Evolutionary conservation across 2,329 filamentous ascomycete genomes (phyloP), one percentile per base, ranked within the genome.

Genomic region (Cladosporium sp.): DNA sequence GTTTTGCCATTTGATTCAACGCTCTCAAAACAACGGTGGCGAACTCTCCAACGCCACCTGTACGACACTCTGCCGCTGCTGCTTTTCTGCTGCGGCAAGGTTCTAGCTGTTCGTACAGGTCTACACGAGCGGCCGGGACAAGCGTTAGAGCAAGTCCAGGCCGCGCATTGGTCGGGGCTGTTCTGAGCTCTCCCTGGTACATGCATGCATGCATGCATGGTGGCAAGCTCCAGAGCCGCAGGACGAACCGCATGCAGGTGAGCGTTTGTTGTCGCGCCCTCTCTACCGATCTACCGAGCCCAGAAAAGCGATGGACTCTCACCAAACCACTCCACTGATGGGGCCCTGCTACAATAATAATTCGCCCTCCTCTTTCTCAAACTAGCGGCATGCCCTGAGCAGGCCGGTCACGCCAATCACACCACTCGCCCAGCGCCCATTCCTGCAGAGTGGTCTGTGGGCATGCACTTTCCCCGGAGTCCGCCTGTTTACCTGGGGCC

Each of bases 401-500:
- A 19, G 17, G 12, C n/a, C 6, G 8, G 2, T n/a, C n/a, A 20
- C n/a, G 22, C 45, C 45, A 48, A 48, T 48, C 37, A 38, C 36
- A 20, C 13, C 3, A 19, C 11, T 7, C 38, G 24, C 44, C 36
- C 34, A 17, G 11, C 43, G 27, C 43, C 24, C 37, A 20, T 32
- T 20, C 24, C 36, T 47, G 44, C 44, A 40, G 44, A 48, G 43
- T 47, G 43, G 43, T 47, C 43, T 47, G 36, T 40, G 34, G 12
- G n/a, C 19, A n/a, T 41, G 24, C 34, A 6, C 37, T 41, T 41
- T 48, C 45, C 45, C 45, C 45, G 27, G 45, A 48, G 39, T 41
- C 39, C 39, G 39, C 15, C 32, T 34, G 37, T 48, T 47, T 30
- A 41, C 8, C 29, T 41, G 45, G 24, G 7, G 45, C 34, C 15